phyloP scores from a whole-genome alignment of 2,329 filamentous ascomycete genomes.

The Neofusicoccum kwambonambiense region DNA sequence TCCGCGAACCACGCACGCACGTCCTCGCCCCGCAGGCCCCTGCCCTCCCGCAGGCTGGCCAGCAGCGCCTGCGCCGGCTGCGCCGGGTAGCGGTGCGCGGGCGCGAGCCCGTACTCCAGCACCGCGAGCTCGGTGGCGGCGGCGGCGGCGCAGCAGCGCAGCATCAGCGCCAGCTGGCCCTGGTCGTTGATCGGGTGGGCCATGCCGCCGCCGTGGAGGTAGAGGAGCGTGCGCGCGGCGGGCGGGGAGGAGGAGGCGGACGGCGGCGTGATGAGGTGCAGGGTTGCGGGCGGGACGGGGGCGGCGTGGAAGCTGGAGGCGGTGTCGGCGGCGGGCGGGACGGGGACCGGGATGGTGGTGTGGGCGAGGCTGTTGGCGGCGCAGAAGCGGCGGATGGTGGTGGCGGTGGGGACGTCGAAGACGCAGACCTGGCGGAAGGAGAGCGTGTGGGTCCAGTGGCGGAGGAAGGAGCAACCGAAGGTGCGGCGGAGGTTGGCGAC shows the following conservation, averaged over 20 bases:
- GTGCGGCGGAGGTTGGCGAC: slow-evolving; percentile 29
- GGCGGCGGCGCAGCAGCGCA: slow-evolving; percentile 33
- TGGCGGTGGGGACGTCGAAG: slow-evolving; percentile 25
- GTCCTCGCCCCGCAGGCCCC: slow-evolving; percentile 3
- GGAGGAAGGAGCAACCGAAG: slow-evolving; percentile 26
- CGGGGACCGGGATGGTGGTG: background rate
- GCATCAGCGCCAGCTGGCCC: slow-evolving; percentile 28
- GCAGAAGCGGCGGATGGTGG: slow-evolving; percentile 23
- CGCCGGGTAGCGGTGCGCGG: slow-evolving; percentile 40
- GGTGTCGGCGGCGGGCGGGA: background rate
- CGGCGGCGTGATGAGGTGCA: slow-evolving; percentile 5
- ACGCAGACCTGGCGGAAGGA: slow-evolving; percentile 31
- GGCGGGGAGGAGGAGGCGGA: slow-evolving; percentile 23
- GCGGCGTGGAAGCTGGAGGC: background rate
- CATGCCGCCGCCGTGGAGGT: slow-evolving; percentile 43
- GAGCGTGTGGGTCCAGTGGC: slow-evolving; percentile 25
- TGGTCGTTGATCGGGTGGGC: slow-evolving; percentile 39
- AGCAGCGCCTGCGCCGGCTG: slow-evolving; percentile 44
- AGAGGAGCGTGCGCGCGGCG: slow-evolving; percentile 23
- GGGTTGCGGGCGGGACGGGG: slow-evolving; percentile 21
- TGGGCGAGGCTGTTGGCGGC: background rate
- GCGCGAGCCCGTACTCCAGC: slow-evolving; percentile 54
- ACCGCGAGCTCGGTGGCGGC: slow-evolving; percentile 49
- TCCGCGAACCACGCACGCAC: too few species aligned
- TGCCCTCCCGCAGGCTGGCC: slow-evolving; percentile 39